Conservation (phyloP, 2,329 filamentous ascomycete genomes). For the Fusarium longipes region DNA sequence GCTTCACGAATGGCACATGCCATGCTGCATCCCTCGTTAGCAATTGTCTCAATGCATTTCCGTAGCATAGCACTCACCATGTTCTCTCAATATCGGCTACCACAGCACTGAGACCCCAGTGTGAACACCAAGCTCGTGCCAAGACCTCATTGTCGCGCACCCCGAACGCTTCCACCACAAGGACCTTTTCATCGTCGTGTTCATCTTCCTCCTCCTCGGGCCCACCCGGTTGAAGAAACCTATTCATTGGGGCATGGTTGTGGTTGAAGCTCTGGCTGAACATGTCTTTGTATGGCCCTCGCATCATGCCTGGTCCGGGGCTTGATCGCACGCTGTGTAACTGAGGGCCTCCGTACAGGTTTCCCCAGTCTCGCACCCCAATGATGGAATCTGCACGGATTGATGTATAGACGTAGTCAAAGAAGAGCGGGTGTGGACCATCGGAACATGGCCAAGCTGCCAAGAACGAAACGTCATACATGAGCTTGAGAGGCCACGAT, state of each 20-base stretch:
- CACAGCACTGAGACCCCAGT: slow-evolving; percentile 78
- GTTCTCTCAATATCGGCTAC: slow-evolving; percentile 76
- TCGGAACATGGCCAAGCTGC: slow-evolving; percentile 72
- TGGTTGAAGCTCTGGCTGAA: slow-evolving; percentile 43
- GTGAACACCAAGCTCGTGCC: slow-evolving; percentile 80
- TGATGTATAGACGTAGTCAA: slow-evolving; percentile 72
- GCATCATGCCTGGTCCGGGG: slow-evolving; percentile 48
- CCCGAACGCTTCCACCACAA: slow-evolving; percentile 79
- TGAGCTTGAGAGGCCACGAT: slow-evolving; percentile 71
- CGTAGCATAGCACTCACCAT: slow-evolving; percentile 61
- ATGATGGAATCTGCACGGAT: slow-evolving; percentile 74
- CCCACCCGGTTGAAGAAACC: slow-evolving; percentile 29
- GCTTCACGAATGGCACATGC: slow-evolving; percentile 80
- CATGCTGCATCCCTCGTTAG: slow-evolving; percentile 61
- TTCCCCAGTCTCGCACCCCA: slow-evolving; percentile 73
- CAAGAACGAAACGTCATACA: slow-evolving; percentile 74
- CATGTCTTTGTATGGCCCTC: slow-evolving; percentile 43
- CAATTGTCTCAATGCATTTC: background rate
- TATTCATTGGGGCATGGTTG: slow-evolving; percentile 21
- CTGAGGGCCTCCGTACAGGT: slow-evolving; percentile 52
- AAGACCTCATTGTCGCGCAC: slow-evolving; percentile 81
- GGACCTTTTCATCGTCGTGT: slow-evolving; percentile 71
- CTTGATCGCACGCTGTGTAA: slow-evolving; percentile 51
- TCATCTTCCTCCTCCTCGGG: slow-evolving; percentile 53
- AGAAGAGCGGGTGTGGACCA: slow-evolving; percentile 76